These are phyloP conservation scores for Trichoderma semiorbis DNA, from an alignment of 2,329 filamentous ascomycete species.

Conservation along the genomic window DNA sequence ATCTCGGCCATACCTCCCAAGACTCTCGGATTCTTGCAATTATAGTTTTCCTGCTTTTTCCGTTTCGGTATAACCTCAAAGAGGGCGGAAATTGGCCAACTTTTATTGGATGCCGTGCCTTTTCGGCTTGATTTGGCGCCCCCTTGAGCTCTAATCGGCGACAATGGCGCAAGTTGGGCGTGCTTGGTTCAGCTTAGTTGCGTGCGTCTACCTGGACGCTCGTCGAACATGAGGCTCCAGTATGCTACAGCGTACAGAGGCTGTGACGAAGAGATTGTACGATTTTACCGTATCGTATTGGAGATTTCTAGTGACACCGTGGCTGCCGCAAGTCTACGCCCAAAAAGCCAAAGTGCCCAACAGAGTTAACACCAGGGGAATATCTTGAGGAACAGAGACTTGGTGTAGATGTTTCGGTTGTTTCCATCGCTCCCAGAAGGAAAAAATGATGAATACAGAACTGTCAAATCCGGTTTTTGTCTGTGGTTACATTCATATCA, in stretches of 20 bases:
- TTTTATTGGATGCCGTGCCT: neutral
- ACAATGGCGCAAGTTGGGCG: neutral
- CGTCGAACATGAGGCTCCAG: neutral
- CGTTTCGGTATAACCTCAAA: neutral
- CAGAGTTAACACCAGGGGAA: neutral
- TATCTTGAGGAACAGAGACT: neutral
- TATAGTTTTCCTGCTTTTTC: neutral
- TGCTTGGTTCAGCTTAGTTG: neutral
- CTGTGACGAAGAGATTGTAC: neutral
- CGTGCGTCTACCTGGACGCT: neutral
- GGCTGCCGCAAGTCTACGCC: neutral
- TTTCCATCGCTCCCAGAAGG: neutral
- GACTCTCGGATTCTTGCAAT: neutral
- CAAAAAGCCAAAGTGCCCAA: neutral
- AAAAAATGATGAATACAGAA: neutral
- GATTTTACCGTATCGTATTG: slow-evolving; percentile 1
- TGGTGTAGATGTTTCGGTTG: neutral
- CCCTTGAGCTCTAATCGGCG: neutral
- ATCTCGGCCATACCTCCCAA: neutral
- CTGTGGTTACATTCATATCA: neutral
- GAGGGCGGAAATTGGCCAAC: neutral
- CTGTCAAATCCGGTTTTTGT: neutral
- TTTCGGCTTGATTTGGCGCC: neutral
- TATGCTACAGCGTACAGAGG: neutral
- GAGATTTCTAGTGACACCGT: slow-evolving; percentile 2